Base-by-base conservation (phyloP, 1,284 basidiomycete species). In the Butyriboletus appendiculatus region DNA sequence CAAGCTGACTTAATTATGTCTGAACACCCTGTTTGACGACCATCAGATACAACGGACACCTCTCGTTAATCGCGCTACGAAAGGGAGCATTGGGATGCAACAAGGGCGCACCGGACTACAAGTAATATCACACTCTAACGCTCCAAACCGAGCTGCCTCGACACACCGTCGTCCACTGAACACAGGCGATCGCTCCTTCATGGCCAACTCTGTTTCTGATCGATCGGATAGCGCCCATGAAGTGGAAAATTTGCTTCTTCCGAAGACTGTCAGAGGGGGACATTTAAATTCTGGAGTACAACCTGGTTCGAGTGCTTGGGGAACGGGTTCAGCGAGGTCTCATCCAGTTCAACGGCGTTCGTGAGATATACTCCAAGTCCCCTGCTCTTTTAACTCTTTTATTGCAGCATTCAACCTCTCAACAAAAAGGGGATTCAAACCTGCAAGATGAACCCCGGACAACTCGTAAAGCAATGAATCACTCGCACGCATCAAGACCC, bases 31-130 rank as follows among this genome's bases (percentile, higher is more conserved):
- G 50, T 35, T 59, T 52, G 44, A 53, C 39, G 30, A 38, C 35
- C 2, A 34, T 38, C 59, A 91, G 88, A 80, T 90, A 50, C 90
- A 90, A 69, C 76, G 90, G 47, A 90, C 89, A 5, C 86, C 88
- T 11, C 74, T 91, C 40, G 74, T 78, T 8, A 80, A 78, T 60
- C 82, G 84, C 46, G 76, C 72, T 41, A 65, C 70, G 52, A 71
- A 69, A 39, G 62, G 59, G 51, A 55, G 58, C 18, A 70, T 74
- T 56, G 65, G 64, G 35, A 60, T 62, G 42, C 68, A 69, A 37
- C 76, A 73, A 50, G 56, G 53, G 16, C 58, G 50, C 28, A 14
- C 55, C 11, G 68, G 59, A 49, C 44, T 52, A 22, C 64, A 68
- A 43, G 28, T 18, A 22, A 49, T 39, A 24, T 49, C 57, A n/a